These are phyloP conservation scores for Beauveria sp. DNA, from an alignment of 2,329 filamentous ascomycete genomes.

Conservation along the genomic window DNA sequence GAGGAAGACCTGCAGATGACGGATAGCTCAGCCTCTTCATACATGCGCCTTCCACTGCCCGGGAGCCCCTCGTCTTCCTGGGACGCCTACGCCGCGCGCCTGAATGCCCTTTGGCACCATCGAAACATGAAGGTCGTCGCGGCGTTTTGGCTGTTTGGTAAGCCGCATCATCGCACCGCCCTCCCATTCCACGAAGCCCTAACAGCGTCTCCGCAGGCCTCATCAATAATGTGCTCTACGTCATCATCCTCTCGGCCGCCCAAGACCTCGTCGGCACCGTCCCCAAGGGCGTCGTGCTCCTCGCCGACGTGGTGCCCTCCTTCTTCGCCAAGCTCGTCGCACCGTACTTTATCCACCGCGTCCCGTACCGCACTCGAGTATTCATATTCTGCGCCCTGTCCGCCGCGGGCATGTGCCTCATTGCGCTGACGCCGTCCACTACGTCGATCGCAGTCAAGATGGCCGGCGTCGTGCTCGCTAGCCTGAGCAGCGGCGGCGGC, in stretches of 20 bases:
- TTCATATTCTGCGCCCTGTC: conserved; percentile 68
- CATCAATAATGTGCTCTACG: conserved; percentile 97
- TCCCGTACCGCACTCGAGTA: conserved; percentile 74
- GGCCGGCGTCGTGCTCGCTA: conserved; percentile 75
- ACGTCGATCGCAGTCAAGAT: conserved; percentile 67
- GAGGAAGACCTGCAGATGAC: neutral
- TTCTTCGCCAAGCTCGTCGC: conserved; percentile 83
- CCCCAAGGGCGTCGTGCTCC: conserved; percentile 86
- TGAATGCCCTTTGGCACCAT: conserved; percentile 56
- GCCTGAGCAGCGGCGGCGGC: conserved; percentile 75
- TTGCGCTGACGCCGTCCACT: conserved; percentile 67
- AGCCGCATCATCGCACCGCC: neutral
- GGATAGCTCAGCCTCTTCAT: neutral
- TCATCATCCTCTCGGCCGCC: conserved; percentile 90
- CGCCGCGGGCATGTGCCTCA: conserved; percentile 77
- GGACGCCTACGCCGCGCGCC: conserved; percentile 61
- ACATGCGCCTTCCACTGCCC: conserved; percentile 42
- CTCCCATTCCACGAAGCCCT: neutral
- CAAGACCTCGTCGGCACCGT: conserved; percentile 90
- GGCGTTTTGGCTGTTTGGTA: conserved; percentile 94
- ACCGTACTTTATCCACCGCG: conserved; percentile 85
- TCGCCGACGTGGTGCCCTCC: conserved; percentile 85
- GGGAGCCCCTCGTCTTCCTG: conserved; percentile 59
- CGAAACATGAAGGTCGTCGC: conserved; percentile 63
- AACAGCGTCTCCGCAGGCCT: conserved; percentile 23